Conservation (phyloP, 2,329 filamentous ascomycete species). For the Fusarium abutilonis region DNA sequence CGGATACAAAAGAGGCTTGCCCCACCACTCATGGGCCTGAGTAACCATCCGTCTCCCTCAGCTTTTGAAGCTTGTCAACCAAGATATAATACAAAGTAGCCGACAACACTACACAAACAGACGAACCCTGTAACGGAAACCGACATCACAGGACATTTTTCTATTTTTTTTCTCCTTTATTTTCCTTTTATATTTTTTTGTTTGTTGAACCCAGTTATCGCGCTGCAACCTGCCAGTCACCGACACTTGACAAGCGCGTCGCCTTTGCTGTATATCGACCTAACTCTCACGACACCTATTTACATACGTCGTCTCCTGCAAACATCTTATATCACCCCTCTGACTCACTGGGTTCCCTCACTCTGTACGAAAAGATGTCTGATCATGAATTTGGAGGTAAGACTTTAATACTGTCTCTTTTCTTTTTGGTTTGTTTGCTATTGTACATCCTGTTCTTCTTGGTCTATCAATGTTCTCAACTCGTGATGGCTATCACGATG, state of each 20-base stretch:
- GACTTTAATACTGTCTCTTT: conserved; percentile 43
- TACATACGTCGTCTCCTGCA: conserved; percentile 14
- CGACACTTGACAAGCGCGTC: conserved; percentile 27
- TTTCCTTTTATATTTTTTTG: background rate
- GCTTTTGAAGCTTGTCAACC: conserved; percentile 20
- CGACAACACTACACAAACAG: conserved; percentile 15
- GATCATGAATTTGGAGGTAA: conserved; percentile 73
- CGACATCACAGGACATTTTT: background rate
- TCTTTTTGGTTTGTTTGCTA: conserved; percentile 14
- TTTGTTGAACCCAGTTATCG: conserved; percentile 11
- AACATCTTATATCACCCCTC: conserved; percentile 12
- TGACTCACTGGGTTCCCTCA: conserved; percentile 5
- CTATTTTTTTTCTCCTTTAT: background rate
- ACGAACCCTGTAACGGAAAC: conserved; percentile 1
- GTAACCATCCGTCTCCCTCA: conserved; percentile 42
- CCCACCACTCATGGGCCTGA: conserved; percentile 45
- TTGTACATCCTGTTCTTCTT: background rate
- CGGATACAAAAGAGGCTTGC: conserved; percentile 47
- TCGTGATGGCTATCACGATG: conserved; percentile 12
- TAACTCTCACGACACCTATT: background rate
- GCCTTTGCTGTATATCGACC: conserved; percentile 22
- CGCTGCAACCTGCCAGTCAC: conserved; percentile 21
- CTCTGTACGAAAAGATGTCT: conserved; percentile 60
- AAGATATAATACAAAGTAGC: conserved; percentile 15
- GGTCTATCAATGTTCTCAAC: background rate